Evolutionary conservation across 2,329 filamentous ascomycete species (phyloP).

Genomic region (Calonectria ilicicola): DNA sequence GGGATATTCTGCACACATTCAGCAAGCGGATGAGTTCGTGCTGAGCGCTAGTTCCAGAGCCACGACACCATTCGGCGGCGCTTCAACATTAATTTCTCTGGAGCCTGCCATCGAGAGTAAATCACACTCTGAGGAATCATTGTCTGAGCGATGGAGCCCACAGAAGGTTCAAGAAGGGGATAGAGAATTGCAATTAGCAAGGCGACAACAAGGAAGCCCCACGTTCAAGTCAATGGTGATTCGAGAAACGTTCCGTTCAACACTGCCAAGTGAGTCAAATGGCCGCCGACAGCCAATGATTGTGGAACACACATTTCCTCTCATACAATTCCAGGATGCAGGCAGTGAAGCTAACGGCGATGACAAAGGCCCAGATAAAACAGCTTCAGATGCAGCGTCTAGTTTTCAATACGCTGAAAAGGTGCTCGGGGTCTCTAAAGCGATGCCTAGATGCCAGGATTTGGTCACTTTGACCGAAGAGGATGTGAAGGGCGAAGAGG

Average conservation of each 20-base stretch:
- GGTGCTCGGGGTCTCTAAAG: background rate
- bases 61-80: background rate
- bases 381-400: background rate
- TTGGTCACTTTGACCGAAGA: background rate
- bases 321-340: background rate
- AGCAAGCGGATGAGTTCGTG: background rate
- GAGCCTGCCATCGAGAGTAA: background rate
- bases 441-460: background rate
- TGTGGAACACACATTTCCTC: background rate
- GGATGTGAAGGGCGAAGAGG: background rate
- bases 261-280: background rate
- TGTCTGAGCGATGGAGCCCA: conserved; percentile 34
- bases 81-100: background rate
- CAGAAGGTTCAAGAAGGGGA: conserved; percentile 30
- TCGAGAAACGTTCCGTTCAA: background rate
- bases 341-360: background rate
- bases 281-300: background rate
- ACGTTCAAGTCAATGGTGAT: background rate
- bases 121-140: conserved; percentile 6
- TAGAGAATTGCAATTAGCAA: background rate
- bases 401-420: background rate
- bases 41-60: background rate
- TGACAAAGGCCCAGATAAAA: background rate
- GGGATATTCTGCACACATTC: conserved; percentile 21
- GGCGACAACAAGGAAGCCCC: background rate